These are phyloP conservation scores for Alternaria sp. DNA, from an alignment of 2,329 filamentous ascomycete genomes.

Conservation along the genomic window DNA sequence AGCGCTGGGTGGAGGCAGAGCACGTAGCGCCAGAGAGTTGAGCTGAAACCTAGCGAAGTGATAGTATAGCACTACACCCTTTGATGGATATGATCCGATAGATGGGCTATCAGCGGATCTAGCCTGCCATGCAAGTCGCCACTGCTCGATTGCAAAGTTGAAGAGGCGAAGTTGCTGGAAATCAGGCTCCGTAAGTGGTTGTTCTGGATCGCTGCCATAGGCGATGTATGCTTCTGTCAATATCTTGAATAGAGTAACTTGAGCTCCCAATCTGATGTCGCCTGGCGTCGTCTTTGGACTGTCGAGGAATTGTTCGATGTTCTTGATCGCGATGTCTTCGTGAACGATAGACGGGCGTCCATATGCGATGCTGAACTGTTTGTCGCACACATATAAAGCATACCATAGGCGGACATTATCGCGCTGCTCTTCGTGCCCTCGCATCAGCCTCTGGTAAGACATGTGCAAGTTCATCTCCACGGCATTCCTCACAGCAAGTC, in stretches of 20 bases:
- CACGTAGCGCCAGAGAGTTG: slow-evolving; percentile 58
- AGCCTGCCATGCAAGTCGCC: slow-evolving; percentile 52
- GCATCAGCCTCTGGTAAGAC: slow-evolving; percentile 47
- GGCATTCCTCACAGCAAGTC: slow-evolving; percentile 51
- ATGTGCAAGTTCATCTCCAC: slow-evolving; percentile 54
- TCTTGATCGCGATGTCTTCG: slow-evolving; percentile 50
- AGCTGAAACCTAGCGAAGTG: slow-evolving; percentile 65
- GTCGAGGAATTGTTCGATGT: slow-evolving; percentile 46
- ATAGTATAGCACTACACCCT: slow-evolving; percentile 62
- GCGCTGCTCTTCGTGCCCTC: slow-evolving; percentile 45
- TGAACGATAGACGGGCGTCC: slow-evolving; percentile 54
- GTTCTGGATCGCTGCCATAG: slow-evolving; percentile 47
- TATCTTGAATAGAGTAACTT: slow-evolving; percentile 46
- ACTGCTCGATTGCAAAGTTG: slow-evolving; percentile 56
- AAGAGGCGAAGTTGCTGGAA: slow-evolving; percentile 52
- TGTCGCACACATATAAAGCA: slow-evolving; percentile 52
- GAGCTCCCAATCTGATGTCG: slow-evolving; percentile 42
- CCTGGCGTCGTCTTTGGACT: slow-evolving; percentile 40
- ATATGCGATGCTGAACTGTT: slow-evolving; percentile 54
- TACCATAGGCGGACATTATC: slow-evolving; percentile 54
- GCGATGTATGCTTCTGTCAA: slow-evolving; percentile 46
- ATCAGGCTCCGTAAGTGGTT: slow-evolving; percentile 50
- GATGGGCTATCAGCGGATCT: slow-evolving; percentile 38
- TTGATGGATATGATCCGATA: slow-evolving; percentile 54
- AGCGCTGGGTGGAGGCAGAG: slow-evolving; percentile 54